phyloP scores from a whole-genome alignment of 2,329 filamentous ascomycete genomes.

The Basipetospora sp. region DNA sequence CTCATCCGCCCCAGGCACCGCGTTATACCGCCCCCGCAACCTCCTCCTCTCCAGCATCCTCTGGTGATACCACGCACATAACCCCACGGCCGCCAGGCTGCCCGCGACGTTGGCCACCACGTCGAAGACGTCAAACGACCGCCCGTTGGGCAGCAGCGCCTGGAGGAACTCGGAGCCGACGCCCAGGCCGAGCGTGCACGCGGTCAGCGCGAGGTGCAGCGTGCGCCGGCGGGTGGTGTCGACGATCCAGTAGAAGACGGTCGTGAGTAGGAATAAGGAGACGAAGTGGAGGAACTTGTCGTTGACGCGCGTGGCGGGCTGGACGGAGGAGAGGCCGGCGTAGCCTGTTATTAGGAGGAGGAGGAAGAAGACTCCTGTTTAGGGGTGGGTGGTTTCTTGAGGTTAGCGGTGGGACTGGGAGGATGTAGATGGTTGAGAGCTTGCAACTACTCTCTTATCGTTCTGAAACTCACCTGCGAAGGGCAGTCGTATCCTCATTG shows the following conservation, averaged over 20 bases:
- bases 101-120: constrained; percentile 79
- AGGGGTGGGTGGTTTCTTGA: too few relatives aligned
- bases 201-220: constrained; percentile 65
- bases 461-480: constrained; percentile 78
- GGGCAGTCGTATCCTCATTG: constrained; percentile 58
- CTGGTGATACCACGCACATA: constrained; percentile 86
- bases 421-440: too few relatives aligned
- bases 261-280: constrained; percentile 79
- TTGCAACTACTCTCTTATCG: too few relatives aligned
- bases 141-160: constrained; percentile 57
- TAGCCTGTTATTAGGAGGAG: constrained; percentile 66
- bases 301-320: constrained; percentile 48
- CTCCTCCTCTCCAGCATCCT: constrained; percentile 85
- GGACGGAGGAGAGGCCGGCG: constrained; percentile 56
- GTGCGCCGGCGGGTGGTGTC: constrained; percentile 78
- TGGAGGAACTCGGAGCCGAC: constrained; percentile 66
- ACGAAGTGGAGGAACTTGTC: constrained; percentile 80
- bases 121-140: constrained; percentile 63
- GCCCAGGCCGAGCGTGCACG: constrained; percentile 59
- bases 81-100: constrained; percentile 51
- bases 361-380: constrained; percentile 54
- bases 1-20: constrained; percentile 47
- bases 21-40: constrained; percentile 55
- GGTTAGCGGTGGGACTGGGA: constrained; percentile 3
- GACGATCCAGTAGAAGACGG: constrained; percentile 90